Percentiles rank a stretch among this genome's conserved stretches.
Evolutionary conservation across 768 basidiomycete genomes (phyloP).

Genomic region (Termitomyces sp.): DNA sequence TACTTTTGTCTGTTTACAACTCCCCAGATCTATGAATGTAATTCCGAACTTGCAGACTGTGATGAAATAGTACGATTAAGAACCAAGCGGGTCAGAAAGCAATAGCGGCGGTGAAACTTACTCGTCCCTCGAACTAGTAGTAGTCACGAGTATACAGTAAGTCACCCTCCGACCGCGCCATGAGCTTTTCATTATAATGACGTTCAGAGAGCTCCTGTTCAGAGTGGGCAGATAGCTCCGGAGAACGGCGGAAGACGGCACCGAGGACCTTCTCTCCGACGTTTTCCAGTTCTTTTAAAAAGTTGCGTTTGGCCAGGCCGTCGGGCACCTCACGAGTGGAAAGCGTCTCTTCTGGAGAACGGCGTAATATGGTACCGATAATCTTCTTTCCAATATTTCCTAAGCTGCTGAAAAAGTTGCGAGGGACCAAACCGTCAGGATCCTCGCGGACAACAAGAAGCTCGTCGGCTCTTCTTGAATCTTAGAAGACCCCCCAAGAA

Average conservation of each 20-base stretch:
- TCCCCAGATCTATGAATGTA: neutral
- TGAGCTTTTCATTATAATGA: neutral
- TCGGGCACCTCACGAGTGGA: neutral
- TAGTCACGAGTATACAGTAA: neutral
- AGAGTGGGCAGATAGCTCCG: neutral
- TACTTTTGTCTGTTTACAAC: neutral
- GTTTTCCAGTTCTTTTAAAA: neutral
- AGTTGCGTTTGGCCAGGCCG: neutral
- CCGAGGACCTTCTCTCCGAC: neutral
- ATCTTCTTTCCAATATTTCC: neutral
- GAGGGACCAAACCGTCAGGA: neutral
- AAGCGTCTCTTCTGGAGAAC: neutral
- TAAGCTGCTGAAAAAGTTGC: neutral
- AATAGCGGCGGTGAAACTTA: neutral
- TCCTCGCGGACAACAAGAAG: neutral
- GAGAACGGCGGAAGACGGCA: neutral
- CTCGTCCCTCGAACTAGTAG: constrained; percentile 3
- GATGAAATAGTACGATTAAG: neutral
- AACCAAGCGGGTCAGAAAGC: neutral
- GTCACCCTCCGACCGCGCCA: neutral
- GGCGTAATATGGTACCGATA: neutral
- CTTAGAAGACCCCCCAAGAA: neutral
- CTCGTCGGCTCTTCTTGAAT: neutral
- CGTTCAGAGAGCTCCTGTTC: neutral
- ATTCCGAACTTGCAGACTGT: neutral